Evolutionary conservation across 768 basidiomycete species (phyloP).

Genomic region (Dentipellis sp.): DNA sequence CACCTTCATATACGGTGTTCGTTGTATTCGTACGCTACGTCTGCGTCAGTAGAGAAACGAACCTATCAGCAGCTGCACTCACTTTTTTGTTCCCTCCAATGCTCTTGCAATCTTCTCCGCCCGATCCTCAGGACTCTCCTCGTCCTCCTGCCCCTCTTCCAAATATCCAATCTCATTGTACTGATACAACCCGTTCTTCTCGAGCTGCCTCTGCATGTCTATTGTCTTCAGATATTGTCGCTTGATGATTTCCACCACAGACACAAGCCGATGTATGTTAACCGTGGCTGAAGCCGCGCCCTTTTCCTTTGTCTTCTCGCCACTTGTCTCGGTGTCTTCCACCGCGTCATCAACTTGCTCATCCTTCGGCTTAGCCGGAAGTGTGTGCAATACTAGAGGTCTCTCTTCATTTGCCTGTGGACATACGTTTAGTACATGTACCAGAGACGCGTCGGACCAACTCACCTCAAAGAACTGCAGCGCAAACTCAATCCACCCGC

Average conservation of each 20-base stretch:
- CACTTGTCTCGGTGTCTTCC: not conserved
- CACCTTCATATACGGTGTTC: conserved; percentile 62
- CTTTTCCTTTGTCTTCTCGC: not conserved
- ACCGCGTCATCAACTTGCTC: not conserved
- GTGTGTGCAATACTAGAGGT: not conserved
- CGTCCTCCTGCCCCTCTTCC: conserved; percentile 28
- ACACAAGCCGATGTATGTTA: conserved; percentile 54
- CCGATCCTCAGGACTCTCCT: conserved; percentile 15
- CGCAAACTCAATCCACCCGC: conserved; percentile 40
- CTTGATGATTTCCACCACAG: conserved; percentile 79
- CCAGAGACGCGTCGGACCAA: not conserved
- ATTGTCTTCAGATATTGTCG: conserved; percentile 61
- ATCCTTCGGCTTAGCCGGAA: not conserved
- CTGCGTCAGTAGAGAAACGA: not conserved
- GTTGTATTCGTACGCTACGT: conserved; percentile 17
- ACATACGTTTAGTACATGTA: not conserved
- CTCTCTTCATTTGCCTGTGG: not conserved
- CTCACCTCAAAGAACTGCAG: conserved; percentile 46
- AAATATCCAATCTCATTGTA: conserved; percentile 64
- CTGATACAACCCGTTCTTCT: conserved; percentile 52
- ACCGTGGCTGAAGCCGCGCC: conserved; percentile 26
- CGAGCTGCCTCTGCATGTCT: conserved; percentile 20
- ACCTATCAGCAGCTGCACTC: conserved; percentile 16
- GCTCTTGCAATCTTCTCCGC: conserved; percentile 23
- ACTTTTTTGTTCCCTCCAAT: conserved; percentile 55